These are phyloP conservation scores for Tetrahymena malaccensis DNA, from an alignment of 73 alveolate genomes.

Conservation along the genomic window DNA sequence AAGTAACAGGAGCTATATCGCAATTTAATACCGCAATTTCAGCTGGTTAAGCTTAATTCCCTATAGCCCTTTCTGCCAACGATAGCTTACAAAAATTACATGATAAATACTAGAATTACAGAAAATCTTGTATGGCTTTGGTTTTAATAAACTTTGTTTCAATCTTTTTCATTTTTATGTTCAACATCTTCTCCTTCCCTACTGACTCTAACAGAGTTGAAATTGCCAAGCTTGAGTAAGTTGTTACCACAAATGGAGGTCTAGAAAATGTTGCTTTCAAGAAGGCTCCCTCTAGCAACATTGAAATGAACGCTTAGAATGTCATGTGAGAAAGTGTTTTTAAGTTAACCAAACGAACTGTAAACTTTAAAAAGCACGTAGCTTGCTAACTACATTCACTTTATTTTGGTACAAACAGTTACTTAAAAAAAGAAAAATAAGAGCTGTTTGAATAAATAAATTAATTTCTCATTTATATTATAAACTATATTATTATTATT, in stretches of 20 bases:
- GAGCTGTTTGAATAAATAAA: too few relatives aligned
- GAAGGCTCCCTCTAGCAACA: neutral
- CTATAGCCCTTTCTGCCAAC: neutral
- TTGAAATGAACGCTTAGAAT: neutral
- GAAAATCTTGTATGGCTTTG: neutral
- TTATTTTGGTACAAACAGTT: too few relatives aligned
- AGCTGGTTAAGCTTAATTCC: neutral
- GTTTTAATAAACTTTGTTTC: neutral
- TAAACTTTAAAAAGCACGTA: neutral
- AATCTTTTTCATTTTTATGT: neutral
- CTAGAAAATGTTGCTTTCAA: neutral
- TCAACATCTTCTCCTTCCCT: neutral
- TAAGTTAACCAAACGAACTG: neutral
- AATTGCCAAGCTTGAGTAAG: neutral
- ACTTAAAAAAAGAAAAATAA: too few relatives aligned
- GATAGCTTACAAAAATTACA: neutral
- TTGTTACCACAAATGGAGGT: neutral
- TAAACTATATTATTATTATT: neutral
- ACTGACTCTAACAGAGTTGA: neutral
- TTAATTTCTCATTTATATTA: neutral
- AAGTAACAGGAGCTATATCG: neutral
- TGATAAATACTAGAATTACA: neutral
- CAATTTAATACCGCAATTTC: neutral
- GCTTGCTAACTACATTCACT: too few relatives aligned
- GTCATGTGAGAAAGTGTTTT: neutral